Conservation (phyloP, 208 protist genomes). For the Trichomonas tenax region DNA sequence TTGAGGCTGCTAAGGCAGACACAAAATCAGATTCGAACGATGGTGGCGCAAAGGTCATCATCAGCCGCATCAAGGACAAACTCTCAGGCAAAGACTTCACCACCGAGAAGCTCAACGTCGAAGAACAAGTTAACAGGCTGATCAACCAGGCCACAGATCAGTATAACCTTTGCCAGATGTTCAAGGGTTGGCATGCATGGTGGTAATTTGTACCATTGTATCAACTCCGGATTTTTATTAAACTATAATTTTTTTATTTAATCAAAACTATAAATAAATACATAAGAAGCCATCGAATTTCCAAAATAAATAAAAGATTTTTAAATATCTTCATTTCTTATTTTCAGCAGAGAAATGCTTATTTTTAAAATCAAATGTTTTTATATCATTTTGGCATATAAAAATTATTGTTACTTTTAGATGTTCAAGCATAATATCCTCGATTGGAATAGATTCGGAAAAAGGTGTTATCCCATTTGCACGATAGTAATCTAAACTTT, state of each 20-base stretch:
- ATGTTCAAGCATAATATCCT: no score
- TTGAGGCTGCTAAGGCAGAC: background rate
- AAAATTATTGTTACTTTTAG: no score
- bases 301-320: background rate
- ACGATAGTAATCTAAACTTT: no score
- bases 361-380: no score
- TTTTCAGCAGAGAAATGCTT: no score
- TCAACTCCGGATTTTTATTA: background rate
- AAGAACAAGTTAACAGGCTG: background rate
- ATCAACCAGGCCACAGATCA: background rate
- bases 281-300: background rate
- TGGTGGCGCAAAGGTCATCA: background rate
- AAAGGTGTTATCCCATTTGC: no score
- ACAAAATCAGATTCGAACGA: background rate
- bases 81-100: background rate
- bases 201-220: background rate
- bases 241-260: background rate
- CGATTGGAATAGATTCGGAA: no score
- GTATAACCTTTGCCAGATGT: background rate
- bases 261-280: background rate
- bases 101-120: background rate
- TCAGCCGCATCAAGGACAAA: background rate
- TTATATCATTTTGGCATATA: no score
- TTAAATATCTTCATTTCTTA: background rate
- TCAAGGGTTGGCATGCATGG: background rate